These are phyloP conservation scores for Quercus suber DNA, from an alignment of 306 rosid genomes.

Conservation along the genomic window DNA sequence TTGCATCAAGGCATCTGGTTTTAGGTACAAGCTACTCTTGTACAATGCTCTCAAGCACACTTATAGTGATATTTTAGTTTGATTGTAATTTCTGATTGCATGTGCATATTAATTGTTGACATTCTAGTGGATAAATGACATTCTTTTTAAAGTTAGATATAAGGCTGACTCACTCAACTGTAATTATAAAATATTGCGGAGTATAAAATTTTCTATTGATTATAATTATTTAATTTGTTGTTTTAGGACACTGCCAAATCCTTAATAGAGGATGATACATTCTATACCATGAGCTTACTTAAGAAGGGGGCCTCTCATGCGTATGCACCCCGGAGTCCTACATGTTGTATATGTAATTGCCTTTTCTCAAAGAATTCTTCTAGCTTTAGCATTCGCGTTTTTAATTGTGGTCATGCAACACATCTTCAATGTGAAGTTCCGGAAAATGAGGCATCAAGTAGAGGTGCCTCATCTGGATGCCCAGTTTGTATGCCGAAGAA, in stretches of 20 bases:
- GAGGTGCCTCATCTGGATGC: slow-evolving; percentile 64
- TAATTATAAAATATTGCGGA: neutral
- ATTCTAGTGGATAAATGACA: neutral
- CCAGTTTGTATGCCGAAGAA: slow-evolving; percentile 80
- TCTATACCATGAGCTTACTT: slow-evolving; percentile 87
- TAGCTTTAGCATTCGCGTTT: slow-evolving; percentile 71
- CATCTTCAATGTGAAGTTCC: slow-evolving; percentile 83
- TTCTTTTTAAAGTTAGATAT: neutral
- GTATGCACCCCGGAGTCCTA: slow-evolving; percentile 67
- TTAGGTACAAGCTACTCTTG: neutral
- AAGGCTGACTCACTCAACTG: neutral
- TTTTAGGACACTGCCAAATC: slow-evolving; percentile 91
- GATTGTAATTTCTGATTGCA: neutral
- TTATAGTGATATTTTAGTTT: neutral
- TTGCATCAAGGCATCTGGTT: neutral
- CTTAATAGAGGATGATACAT: slow-evolving; percentile 88
- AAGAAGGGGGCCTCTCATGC: slow-evolving; percentile 96
- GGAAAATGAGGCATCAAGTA: slow-evolving; percentile 52
- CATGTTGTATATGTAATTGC: slow-evolving; percentile 74
- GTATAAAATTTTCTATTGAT: slow-evolving; percentile 2
- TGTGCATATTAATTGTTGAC: neutral
- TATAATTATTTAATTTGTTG: neutral
- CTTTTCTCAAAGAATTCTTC: slow-evolving; percentile 58
- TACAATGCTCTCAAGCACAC: neutral
- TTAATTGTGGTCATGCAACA: slow-evolving; percentile 89